Conservation (phyloP, 2,329 filamentous ascomycete genomes). For the Boeremia exigua region DNA sequence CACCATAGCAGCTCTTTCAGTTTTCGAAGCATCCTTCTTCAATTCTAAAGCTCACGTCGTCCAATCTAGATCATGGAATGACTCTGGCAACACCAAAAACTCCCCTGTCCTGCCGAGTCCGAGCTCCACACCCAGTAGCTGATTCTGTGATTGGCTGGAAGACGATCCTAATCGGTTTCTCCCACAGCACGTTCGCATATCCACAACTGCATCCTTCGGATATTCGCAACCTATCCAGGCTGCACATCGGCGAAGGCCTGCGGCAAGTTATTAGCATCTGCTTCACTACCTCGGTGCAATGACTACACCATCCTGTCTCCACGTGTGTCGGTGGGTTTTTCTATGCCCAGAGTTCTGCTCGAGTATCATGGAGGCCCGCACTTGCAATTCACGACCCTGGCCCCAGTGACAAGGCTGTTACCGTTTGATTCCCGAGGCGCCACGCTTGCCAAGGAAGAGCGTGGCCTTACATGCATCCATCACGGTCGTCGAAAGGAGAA, state of each 20-base stretch:
- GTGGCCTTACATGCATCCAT: slow-evolving; percentile 4
- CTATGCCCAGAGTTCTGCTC: background rate
- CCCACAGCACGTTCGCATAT: background rate
- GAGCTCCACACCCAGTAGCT: background rate
- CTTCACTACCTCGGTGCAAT: too few relatives aligned
- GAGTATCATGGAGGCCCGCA: background rate
- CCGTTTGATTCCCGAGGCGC: background rate
- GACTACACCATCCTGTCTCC: background rate
- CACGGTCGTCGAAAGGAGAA: background rate
- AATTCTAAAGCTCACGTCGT: background rate
- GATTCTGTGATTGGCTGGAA: background rate
- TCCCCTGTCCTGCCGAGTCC: background rate
- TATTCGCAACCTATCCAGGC: background rate
- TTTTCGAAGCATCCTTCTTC: too few relatives aligned
- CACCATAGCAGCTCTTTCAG: too few relatives aligned
- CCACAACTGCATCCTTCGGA: background rate
- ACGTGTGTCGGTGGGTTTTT: background rate
- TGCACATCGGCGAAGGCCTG: background rate
- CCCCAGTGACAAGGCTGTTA: background rate
- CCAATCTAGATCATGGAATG: background rate
- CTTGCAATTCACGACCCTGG: background rate
- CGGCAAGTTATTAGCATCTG: background rate
- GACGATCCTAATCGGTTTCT: background rate
- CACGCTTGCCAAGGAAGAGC: background rate
- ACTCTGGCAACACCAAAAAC: background rate